Evolutionary conservation across 2,329 filamentous ascomycete genomes (phyloP).

Genomic region (Pleomassaria siparia): DNA sequence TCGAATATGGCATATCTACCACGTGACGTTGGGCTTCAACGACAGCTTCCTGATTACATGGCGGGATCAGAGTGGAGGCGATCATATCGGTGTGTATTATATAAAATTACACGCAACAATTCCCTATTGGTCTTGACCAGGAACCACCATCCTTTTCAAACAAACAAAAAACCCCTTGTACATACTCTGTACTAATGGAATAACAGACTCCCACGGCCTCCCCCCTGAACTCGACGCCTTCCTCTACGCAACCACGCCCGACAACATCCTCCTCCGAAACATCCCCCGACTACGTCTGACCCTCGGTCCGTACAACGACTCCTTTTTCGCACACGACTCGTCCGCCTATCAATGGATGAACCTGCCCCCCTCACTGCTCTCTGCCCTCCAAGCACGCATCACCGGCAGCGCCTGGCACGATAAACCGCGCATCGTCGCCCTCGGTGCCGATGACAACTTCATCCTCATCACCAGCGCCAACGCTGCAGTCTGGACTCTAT

Average conservation of each 20-base stretch:
- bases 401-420: conserved; percentile 32
- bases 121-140: too few species aligned
- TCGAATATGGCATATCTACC: conserved; percentile 27
- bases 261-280: conserved; percentile 17
- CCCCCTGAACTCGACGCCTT: conserved; percentile 30
- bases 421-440: conserved; percentile 33
- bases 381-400: conserved; percentile 29
- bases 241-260: conserved; percentile 19
- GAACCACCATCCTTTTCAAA: background rate
- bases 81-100: conserved; percentile 29
- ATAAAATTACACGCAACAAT: too few species aligned
- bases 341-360: conserved; percentile 36
- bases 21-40: conserved; percentile 35
- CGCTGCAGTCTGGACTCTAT: conserved; percentile 31
- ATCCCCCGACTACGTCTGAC: conserved; percentile 30
- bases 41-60: conserved; percentile 40
- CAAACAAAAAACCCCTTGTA: too few species aligned
- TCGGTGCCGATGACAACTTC: conserved; percentile 33
- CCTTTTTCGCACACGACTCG: conserved; percentile 35
- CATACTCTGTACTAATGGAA: background rate
- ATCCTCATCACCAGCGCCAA: conserved; percentile 33
- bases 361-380: conserved; percentile 26
- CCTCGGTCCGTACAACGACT: conserved; percentile 36
- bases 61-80: conserved; percentile 24
- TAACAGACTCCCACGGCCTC: conserved; percentile 22